Evolutionary conservation across 2,329 filamentous ascomycete genomes (phyloP), one percentile per base, ranked within the genome.

Genomic region (Pseudogymnoascus sp.): DNA sequence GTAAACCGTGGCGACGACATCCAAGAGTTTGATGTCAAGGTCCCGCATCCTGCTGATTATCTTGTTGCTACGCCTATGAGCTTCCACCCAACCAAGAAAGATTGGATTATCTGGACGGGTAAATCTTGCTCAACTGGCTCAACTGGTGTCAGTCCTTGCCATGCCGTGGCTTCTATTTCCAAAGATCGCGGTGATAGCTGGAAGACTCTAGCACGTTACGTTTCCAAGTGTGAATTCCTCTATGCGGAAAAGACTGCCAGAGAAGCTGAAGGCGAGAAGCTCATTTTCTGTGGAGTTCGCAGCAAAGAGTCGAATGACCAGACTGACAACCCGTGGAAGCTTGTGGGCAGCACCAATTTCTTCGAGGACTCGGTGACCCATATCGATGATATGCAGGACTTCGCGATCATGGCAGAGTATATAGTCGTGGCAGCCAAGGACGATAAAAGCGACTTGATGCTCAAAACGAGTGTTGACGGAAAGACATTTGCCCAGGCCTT

Each of bases 391-490:
- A 89, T 96, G 42, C 85, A 88, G 68, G 88, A 89, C 68, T 97
- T 96, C 74, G 93, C 92, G 2, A 95, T 89, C 4, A 97, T 97
- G 93, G 88, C 89, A 39, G 94, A 99, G 73, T 99, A 96, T 74
- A 94, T 99, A 70, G 85, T 99, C 39, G 88, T 96, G 59, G 92
- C 92, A 1, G 87, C 88, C 5, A 82, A 82, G 55, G 78, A 83
- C 65, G 82, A 88, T 63, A 79, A 85, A 33, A 85, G 89, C 38
- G 79, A 84, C 62, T 79, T 87, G 39, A 88, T 84, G 1, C 78
- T 97, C 64, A 86, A 86, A 65, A 88, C 93, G 35, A 97, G 91
- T 72, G 80, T 97, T 44, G 91, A 99, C 71, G 95, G 92, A 61
- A 81, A 83, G 65, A 85, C 79, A 5, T 99, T 94, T 69, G 92